Evolutionary conservation across 805 yeast species (phyloP).

Genomic region (Starmerella bombi): DNA sequence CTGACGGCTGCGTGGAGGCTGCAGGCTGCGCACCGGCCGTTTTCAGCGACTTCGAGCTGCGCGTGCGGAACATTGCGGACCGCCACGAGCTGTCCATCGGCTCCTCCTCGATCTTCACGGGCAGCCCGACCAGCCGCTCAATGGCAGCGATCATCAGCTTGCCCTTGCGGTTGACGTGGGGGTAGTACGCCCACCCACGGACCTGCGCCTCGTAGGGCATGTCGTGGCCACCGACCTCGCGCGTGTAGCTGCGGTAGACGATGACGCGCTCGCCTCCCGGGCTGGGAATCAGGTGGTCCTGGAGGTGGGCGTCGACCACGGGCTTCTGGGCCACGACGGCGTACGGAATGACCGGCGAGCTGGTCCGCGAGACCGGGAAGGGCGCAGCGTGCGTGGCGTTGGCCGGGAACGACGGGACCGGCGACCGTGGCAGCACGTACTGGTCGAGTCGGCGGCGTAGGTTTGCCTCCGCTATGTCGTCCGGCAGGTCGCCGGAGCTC

Average conservation of each 20-base stretch:
- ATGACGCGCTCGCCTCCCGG: conserved; percentile 7
- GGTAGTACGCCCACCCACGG: conserved; percentile 57
- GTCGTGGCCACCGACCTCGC: conserved; percentile 6
- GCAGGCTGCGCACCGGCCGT: not conserved
- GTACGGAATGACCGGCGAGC: not conserved
- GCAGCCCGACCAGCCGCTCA: conserved; percentile 22
- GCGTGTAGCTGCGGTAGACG: conserved; percentile 17
- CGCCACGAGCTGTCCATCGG: conserved; percentile 2
- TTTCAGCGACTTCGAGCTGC: not conserved
- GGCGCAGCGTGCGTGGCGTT: not conserved
- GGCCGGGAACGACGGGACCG: not conserved
- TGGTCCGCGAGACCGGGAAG: not conserved
- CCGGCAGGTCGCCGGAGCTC: not conserved
- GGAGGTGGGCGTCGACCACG: not conserved
- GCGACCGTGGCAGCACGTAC: not conserved
- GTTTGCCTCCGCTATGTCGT: not conserved
- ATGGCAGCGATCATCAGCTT: conserved; percentile 35
- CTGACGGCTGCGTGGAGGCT: not conserved
- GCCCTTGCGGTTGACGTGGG: conserved; percentile 64
- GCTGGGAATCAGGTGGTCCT: not conserved
- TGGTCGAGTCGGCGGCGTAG: not conserved
- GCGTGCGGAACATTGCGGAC: conserved; percentile 13
- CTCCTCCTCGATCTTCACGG: conserved; percentile 16
- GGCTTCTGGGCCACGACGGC: not conserved
- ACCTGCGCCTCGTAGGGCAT: conserved; percentile 26